phyloP scores from a whole-genome alignment of 2,329 filamentous ascomycete species.

The Hymenoscyphus scutula region DNA sequence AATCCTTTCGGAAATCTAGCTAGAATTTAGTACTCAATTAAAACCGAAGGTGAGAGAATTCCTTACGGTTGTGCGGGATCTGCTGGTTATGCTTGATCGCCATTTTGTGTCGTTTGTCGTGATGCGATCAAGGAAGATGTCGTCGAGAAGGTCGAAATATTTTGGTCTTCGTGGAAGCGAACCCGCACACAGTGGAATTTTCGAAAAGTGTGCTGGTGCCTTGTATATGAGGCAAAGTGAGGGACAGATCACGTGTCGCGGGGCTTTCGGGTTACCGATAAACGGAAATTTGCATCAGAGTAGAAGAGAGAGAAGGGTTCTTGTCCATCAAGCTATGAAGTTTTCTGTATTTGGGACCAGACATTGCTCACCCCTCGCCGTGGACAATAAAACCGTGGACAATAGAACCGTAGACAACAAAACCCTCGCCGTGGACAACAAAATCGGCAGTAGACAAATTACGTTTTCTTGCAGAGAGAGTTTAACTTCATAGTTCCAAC shows the following conservation, averaged over 20 bases:
- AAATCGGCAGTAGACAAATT: no score
- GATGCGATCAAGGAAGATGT: constrained; percentile 8
- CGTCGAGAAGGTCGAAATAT: constrained; percentile 5
- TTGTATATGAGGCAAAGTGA: neutral
- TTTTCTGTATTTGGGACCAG: no score
- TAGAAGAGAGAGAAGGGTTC: no score
- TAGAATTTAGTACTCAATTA: constrained; percentile 35
- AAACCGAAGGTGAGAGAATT: constrained; percentile 33
- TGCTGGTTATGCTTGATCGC: constrained; percentile 99
- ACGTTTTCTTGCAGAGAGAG: no score
- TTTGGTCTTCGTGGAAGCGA: constrained; percentile 3
- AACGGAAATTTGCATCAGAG: no score
- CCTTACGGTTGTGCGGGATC: constrained; percentile 91
- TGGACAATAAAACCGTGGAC: no score
- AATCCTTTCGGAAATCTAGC: constrained; percentile 98
- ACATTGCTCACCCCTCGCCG: no score
- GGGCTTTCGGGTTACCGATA: neutral
- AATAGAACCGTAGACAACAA: no score
- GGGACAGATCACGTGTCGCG: neutral
- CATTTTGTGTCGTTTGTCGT: constrained; percentile 41
- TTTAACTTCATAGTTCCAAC: no score
- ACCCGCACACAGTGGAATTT: constrained; percentile 13
- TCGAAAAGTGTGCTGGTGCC: constrained; percentile 1
- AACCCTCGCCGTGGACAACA: no score
- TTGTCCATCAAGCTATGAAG: no score